Evolutionary conservation across 2,329 filamentous ascomycete genomes (phyloP).

Genomic region (Pleurostoma richardsiae): DNA sequence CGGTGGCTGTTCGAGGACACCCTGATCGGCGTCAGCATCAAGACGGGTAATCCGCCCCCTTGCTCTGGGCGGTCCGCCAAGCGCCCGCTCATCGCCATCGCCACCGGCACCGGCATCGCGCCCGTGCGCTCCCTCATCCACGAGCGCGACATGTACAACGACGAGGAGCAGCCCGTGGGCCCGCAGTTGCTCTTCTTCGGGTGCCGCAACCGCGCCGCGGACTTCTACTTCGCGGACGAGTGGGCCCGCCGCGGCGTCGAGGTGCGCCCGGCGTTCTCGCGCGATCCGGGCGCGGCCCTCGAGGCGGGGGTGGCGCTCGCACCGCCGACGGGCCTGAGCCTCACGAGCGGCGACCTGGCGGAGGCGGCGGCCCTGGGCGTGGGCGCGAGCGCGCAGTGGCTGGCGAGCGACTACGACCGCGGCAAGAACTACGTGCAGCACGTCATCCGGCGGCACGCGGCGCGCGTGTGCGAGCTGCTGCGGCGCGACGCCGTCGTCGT

Average conservation of each 20-base stretch:
- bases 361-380: neutral
- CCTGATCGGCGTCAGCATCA: constrained; percentile 54
- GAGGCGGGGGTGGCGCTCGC: constrained; percentile 1
- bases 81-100: constrained; percentile 69
- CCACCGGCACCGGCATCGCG: constrained; percentile 81
- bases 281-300: constrained; percentile 25
- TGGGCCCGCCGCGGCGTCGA: constrained; percentile 47
- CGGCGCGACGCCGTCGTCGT: constrained; percentile 37
- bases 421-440: constrained; percentile 54
- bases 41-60: constrained; percentile 42
- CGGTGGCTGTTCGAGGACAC: constrained; percentile 56
- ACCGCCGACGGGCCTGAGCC: neutral
- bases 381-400: constrained; percentile 7
- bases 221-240: constrained; percentile 79
- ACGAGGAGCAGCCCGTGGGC: constrained; percentile 19
- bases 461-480: constrained; percentile 29
- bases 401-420: constrained; percentile 10
- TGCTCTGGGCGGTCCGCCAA: constrained; percentile 27
- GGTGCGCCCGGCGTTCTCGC: constrained; percentile 42
- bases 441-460: constrained; percentile 38
- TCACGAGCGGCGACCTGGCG: neutral
- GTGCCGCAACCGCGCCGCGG: constrained; percentile 66
- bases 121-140: constrained; percentile 78
- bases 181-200: constrained; percentile 73
- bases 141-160: constrained; percentile 46